These are phyloP conservation scores for Paramecium octaurelia DNA, from an alignment of 73 alveolate species.

Conservation along the genomic window DNA sequence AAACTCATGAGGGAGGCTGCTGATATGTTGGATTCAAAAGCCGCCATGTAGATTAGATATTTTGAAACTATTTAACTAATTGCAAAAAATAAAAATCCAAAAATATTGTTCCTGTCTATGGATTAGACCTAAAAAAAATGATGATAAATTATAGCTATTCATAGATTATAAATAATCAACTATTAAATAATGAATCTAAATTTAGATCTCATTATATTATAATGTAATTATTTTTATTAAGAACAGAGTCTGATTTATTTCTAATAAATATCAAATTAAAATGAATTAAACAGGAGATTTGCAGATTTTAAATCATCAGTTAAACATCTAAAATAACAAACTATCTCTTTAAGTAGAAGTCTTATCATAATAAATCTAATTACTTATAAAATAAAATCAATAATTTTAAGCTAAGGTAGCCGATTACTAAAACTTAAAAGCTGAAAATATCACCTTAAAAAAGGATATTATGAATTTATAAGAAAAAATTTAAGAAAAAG, in stretches of 20 bases:
- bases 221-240: background rate
- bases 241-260: background rate
- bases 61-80: conserved; percentile 49
- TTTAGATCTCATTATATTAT: background rate
- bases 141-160: background rate
- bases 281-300: background rate
- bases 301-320: background rate
- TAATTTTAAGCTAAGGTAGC: background rate
- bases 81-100: conserved; percentile 38
- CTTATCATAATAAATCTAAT: background rate
- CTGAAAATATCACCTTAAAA: background rate
- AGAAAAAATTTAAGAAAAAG: background rate
- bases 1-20: conserved; percentile 62
- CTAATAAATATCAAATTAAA: background rate
- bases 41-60: conserved; percentile 64
- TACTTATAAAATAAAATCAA: background rate
- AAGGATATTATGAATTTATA: background rate
- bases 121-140: conserved; percentile 13
- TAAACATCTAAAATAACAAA: background rate
- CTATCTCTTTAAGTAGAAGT: background rate
- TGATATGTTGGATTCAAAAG: conserved; percentile 56
- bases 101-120: conserved; percentile 38
- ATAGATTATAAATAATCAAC: background rate
- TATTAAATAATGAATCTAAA: background rate
- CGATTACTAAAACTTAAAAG: background rate